Base-by-base conservation (phyloP, 192 early-diverging fungal species). In the Mortierella claussenii region DNA sequence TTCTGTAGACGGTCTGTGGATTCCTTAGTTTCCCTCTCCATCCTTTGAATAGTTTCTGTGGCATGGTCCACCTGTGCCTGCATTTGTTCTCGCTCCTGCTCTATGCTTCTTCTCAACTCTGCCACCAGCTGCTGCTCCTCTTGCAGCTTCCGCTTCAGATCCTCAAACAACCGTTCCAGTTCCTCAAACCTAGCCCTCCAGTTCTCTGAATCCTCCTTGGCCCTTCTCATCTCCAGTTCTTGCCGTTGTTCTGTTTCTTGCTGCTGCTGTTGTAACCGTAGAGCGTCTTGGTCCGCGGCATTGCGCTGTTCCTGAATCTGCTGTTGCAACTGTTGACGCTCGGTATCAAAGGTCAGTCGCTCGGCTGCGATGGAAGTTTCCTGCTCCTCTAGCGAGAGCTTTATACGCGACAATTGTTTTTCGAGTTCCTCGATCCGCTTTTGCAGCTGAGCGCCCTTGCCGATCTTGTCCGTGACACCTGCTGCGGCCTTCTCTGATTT, bases 401-500 rank as follows among this genome's bases (percentile, higher is more conserved):
- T 66, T 9, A 55, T 43, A 20, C 73, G 58, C 13, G 45, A 20
- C 0, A 65, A 51, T 13, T 65, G 36, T 10, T 47, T 45, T 28
- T 76, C 73, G 2, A 76, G 58, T 36, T 76, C 73, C 1, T 76
- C 73, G 15, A 76, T 65, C 15, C 49, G 30, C 44, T 76, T 76
- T 20, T 67, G 73, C 0, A 67, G 65, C 2, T 51, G 64, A 15
- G 50, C 33, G 15, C 43, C 37, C 31, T 67, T 76, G 33, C 52
- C 51, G 21, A 61, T 49, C 20, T 76, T 76, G 3, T 76, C 73
- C 10, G 27, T 40, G 0, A 62, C 57, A 9, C 26, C 3, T 15
- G 63, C n/a, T 8, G 73, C 73, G 10, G 63, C 50, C 65, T 54
- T 76, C 59, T 76, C 73, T 28, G 73, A 76, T 32, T 67, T 76